phyloP scores from a whole-genome alignment of 2,329 filamentous ascomycete genomes.

The Cladobotryum mycophilum region DNA sequence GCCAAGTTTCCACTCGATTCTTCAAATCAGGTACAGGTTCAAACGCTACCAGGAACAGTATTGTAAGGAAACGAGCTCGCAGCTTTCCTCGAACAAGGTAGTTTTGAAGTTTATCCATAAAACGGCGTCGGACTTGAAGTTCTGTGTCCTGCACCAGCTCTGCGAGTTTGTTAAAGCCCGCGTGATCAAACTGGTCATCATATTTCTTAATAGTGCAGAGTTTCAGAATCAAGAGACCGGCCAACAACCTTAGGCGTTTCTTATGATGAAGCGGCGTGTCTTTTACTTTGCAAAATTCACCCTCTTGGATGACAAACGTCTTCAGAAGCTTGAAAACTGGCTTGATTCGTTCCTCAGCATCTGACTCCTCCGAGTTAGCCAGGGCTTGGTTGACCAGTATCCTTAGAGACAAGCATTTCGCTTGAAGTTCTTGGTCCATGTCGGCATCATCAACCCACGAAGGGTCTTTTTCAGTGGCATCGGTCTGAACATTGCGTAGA shows the following conservation, averaged over 20 bases:
- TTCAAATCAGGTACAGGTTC: slow-evolving; percentile 73
- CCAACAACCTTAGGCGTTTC: slow-evolving; percentile 72
- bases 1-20: slow-evolving; percentile 76
- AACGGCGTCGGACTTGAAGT: slow-evolving; percentile 66
- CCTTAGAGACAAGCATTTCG: slow-evolving; percentile 78
- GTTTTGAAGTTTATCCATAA: slow-evolving; percentile 83
- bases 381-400: slow-evolving; percentile 82
- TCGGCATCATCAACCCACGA: slow-evolving; percentile 63
- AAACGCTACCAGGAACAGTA: slow-evolving; percentile 85
- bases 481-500: slow-evolving; percentile 61
- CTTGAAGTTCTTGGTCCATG: slow-evolving; percentile 72
- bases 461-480: slow-evolving; percentile 50
- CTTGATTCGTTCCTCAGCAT: slow-evolving; percentile 53
- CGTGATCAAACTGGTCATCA: slow-evolving; percentile 66
- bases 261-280: slow-evolving; percentile 74
- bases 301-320: slow-evolving; percentile 65
- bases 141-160: slow-evolving; percentile 74
- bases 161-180: slow-evolving; percentile 75
- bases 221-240: slow-evolving; percentile 76
- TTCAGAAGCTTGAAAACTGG: slow-evolving; percentile 75
- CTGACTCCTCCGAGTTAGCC: slow-evolving; percentile 45
- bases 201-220: slow-evolving; percentile 70
- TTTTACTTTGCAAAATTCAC: slow-evolving; percentile 70
- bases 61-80: slow-evolving; percentile 73
- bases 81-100: slow-evolving; percentile 71